phyloP scores from a whole-genome alignment of 2,329 filamentous ascomycete genomes.

The Graphium sp. region DNA sequence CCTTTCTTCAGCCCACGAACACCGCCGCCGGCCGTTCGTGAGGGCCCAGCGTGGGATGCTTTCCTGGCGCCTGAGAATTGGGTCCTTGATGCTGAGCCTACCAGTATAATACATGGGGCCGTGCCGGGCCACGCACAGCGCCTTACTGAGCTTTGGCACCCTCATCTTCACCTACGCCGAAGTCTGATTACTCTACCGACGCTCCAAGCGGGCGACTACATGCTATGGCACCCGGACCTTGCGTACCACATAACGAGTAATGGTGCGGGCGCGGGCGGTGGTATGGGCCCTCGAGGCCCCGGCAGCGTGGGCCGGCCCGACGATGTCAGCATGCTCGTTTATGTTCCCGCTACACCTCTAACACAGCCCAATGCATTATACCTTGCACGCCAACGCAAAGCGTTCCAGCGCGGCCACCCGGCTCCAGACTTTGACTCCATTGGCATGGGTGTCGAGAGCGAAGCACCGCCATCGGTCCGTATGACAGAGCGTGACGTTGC shows the following conservation, averaged over 20 bases:
- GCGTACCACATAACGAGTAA: slow-evolving; percentile 35
- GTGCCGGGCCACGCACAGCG: slow-evolving; percentile 41
- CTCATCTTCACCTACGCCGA: slow-evolving; percentile 32
- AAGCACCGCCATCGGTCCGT: slow-evolving; percentile 29
- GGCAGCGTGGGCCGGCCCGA: slow-evolving; percentile 13
- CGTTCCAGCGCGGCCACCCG: slow-evolving; percentile 34
- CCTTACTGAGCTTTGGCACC: slow-evolving; percentile 40
- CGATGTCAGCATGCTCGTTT: slow-evolving; percentile 32
- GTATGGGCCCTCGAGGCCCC: slow-evolving; percentile 12
- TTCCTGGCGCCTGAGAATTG: slow-evolving; percentile 31
- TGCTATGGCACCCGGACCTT: slow-evolving; percentile 42
- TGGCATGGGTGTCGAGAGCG: slow-evolving; percentile 29
- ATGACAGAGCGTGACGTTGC: slow-evolving; percentile 33
- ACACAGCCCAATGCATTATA: slow-evolving; percentile 42
- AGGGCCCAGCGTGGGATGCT: slow-evolving; percentile 26
- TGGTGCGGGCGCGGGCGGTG: slow-evolving; percentile 14
- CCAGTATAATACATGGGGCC: slow-evolving; percentile 39
- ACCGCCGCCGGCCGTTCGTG: slow-evolving; percentile 18
- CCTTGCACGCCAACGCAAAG: slow-evolving; percentile 38
- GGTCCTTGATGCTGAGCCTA: slow-evolving; percentile 27
- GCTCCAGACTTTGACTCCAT: slow-evolving; percentile 39
- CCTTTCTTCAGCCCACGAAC: slow-evolving; percentile 33
- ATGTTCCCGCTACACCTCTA: slow-evolving; percentile 35
- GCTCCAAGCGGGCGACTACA: slow-evolving; percentile 37
- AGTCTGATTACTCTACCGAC: slow-evolving; percentile 38